These are phyloP conservation scores for Rhizopus sp. DNA, from an alignment of 371 early-diverging fungal species.

Conservation along the genomic window DNA sequence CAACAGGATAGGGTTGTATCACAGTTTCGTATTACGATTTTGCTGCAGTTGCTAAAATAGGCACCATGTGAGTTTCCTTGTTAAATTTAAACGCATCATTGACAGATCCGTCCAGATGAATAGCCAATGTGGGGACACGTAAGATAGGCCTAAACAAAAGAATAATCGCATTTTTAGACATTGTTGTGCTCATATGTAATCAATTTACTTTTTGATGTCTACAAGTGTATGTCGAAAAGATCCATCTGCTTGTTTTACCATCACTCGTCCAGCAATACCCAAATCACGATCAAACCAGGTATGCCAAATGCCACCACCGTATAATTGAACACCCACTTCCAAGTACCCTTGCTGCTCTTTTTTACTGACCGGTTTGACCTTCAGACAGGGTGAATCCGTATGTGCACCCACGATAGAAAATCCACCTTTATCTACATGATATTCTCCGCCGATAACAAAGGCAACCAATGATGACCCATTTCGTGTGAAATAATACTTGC, in stretches of 20 bases:
- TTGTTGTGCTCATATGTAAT: neutral
- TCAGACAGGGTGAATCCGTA: conserved; percentile 94
- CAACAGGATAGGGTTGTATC: neutral
- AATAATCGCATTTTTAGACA: too few species aligned
- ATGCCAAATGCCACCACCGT: conserved; percentile 91
- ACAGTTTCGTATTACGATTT: conserved; percentile 48
- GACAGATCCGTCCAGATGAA: conserved; percentile 85
- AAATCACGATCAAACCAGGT: conserved; percentile 98
- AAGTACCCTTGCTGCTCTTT: conserved; percentile 78
- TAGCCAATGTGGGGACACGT: conserved; percentile 89
- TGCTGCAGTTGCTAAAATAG: conserved; percentile 77
- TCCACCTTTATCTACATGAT: conserved; percentile 72
- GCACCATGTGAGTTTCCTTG: conserved; percentile 87
- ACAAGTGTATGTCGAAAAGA: conserved; percentile 72
- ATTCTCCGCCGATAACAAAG: conserved; percentile 87
- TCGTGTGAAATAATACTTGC: conserved; percentile 91
- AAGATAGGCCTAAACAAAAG: conserved; percentile 67
- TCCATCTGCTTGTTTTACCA: conserved; percentile 74
- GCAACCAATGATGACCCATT: conserved; percentile 88
- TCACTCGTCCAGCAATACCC: conserved; percentile 90
- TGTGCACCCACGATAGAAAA: conserved; percentile 93
- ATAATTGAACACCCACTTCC: conserved; percentile 84
- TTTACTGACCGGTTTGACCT: conserved; percentile 88
- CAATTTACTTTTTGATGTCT: conserved; percentile 41
- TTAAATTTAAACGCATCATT: conserved; percentile 88